These are phyloP conservation scores for Penicillium vulpinum DNA, from an alignment of 2,329 filamentous ascomycete species.

Conservation along the genomic window DNA sequence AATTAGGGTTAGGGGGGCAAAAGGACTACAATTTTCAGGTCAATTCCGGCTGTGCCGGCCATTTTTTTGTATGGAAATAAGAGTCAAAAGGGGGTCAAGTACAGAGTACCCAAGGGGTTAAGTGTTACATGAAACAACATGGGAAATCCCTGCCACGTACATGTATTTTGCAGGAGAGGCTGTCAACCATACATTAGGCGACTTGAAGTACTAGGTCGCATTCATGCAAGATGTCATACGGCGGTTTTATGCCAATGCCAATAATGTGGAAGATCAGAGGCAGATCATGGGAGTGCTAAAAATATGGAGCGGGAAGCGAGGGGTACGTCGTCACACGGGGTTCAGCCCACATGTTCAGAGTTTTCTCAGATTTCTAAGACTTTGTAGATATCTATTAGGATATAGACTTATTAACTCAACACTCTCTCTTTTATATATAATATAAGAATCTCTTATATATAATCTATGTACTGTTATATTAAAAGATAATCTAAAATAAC, in stretches of 20 bases:
- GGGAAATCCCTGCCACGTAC: not conserved
- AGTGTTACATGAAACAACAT: not conserved
- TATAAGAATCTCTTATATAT: no score
- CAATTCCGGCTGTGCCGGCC: conserved; percentile 2
- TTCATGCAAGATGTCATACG: not conserved
- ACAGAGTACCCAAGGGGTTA: not conserved
- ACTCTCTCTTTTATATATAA: no score
- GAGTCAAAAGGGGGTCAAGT: not conserved
- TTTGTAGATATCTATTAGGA: not conserved
- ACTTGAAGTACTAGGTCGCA: not conserved
- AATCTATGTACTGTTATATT: no score
- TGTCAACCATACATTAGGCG: not conserved
- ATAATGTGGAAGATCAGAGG: conserved; percentile 5
- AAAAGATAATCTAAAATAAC: not conserved
- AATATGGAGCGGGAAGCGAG: conserved; percentile 12
- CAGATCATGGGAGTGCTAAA: conserved; percentile 10
- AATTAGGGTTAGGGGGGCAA: not conserved
- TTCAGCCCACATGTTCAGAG: not conserved
- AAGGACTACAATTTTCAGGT: not conserved
- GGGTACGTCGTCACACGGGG: conserved; percentile 5
- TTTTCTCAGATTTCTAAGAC: not conserved
- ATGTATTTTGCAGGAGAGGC: not conserved
- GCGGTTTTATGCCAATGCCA: not conserved
- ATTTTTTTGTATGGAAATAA: not conserved
- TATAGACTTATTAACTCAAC: no score